Evolutionary conservation across 1,284 basidiomycete genomes (phyloP).

Genomic region (Pseudomicrostroma phylloplanum): DNA sequence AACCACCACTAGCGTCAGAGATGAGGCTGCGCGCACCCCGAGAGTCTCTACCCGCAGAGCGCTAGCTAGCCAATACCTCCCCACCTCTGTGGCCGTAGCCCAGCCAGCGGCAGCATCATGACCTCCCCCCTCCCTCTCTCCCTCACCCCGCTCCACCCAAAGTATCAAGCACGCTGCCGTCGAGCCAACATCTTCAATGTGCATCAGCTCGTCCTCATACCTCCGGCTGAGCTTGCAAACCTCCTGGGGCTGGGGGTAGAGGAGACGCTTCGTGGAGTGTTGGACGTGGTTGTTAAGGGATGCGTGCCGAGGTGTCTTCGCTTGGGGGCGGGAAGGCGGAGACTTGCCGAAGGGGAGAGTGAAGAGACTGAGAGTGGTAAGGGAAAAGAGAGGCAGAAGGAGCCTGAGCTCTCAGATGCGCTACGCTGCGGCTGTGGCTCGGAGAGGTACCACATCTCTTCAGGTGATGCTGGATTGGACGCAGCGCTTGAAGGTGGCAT

Average conservation of each 20-base stretch:
- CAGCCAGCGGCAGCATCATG: background rate
- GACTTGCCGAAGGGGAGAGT: background rate
- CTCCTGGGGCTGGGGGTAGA: background rate
- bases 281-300: background rate
- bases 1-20: too few species aligned
- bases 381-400: background rate
- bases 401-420: background rate
- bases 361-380: background rate
- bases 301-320: background rate
- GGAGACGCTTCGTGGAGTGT: background rate
- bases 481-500: background rate
- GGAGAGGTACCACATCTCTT: background rate
- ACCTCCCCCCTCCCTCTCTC: background rate
- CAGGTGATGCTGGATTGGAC: background rate
- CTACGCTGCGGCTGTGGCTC: background rate
- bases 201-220: background rate
- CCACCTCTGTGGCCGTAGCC: background rate
- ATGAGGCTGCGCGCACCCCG: too few species aligned
- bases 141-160: background rate
- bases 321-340: background rate
- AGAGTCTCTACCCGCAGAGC: too few species aligned
- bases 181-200: slow-evolving; percentile 1
- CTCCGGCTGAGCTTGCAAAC: background rate
- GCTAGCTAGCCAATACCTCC: too few species aligned
- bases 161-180: background rate